phyloP scores from a whole-genome alignment of 208 protist species.

The Trypanosoma grayi region DNA sequence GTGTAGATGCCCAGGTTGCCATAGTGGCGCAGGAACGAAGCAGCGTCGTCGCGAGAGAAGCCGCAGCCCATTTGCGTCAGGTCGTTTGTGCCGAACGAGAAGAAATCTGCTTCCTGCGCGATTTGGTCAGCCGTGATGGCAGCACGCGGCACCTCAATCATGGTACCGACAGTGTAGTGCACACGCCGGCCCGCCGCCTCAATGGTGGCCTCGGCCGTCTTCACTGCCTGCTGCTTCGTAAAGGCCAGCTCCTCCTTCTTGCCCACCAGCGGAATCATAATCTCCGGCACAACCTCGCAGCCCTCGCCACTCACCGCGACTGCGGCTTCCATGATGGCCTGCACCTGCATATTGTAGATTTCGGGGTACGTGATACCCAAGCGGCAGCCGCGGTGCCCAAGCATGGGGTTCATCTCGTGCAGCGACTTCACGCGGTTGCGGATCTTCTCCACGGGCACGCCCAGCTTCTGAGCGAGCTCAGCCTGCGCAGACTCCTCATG shows the following conservation, averaged over 20 bases:
- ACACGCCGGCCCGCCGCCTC: conserved; percentile 37
- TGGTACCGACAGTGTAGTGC: conserved; percentile 88
- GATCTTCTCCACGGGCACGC: conserved; percentile 59
- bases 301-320: conserved; percentile 57
- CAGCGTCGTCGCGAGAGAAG: conserved; percentile 95
- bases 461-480: conserved; percentile 73
- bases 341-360: conserved; percentile 95
- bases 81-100: conserved; percentile 97
- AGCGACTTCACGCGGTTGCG: conserved; percentile 72
- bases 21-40: conserved; percentile 92
- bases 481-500: conserved; percentile 57
- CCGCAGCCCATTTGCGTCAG: conserved; percentile 96
- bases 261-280: conserved; percentile 93
- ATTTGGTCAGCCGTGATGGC: conserved; percentile 88
- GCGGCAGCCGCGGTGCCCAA: conserved; percentile 93
- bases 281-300: conserved; percentile 67
- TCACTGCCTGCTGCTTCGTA: conserved; percentile 64
- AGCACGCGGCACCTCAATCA: conserved; percentile 93
- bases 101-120: conserved; percentile 92
- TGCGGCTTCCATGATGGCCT: conserved; percentile 93
- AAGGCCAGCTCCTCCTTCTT: conserved; percentile 84
- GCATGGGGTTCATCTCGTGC: conserved; percentile 95
- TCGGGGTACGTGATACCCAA: conserved; percentile 93
- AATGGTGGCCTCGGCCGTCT: conserved; percentile 66
- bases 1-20: conserved; percentile 89